A percentile compares a stretch with the other conserved stretches of the same genome.
These are phyloP conservation scores for Dissophora globulifera DNA, from an alignment of 192 early-diverging fungal species.

Conservation along the genomic window DNA sequence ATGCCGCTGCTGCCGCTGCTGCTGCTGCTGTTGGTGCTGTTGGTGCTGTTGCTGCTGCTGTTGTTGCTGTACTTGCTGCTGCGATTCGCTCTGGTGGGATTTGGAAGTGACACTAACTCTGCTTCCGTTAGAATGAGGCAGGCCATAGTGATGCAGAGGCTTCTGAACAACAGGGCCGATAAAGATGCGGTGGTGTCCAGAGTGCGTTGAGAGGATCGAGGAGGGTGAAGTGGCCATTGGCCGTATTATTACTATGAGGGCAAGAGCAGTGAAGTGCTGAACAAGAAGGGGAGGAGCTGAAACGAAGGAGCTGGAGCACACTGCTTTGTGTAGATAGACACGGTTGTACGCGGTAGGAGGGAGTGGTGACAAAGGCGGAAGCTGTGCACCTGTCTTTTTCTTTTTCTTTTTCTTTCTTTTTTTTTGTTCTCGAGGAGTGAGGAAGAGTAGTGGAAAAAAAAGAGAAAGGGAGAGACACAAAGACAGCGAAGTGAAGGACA, in stretches of 20 bases:
- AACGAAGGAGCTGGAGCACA: too few relatives aligned
- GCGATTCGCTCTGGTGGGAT: too few relatives aligned
- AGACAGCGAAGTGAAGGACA: not conserved
- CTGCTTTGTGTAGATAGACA: too few relatives aligned
- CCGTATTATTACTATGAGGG: too few relatives aligned
- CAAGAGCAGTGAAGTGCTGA: too few relatives aligned
- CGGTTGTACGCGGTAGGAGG: too few relatives aligned
- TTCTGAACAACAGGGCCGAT: slow-evolving; percentile 38
- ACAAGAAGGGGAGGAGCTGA: not conserved
- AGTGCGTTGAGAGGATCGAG: slow-evolving; percentile 43
- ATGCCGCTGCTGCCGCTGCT: too few relatives aligned
- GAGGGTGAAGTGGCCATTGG: not conserved
- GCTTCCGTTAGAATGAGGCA: too few relatives aligned
- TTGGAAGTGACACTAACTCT: too few relatives aligned
- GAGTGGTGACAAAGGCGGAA: too few relatives aligned
- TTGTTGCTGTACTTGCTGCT: slow-evolving; percentile 2
- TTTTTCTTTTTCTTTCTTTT: too few relatives aligned
- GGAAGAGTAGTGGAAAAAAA: not conserved
- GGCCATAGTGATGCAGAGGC: not conserved
- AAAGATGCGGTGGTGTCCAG: slow-evolving; percentile 45
- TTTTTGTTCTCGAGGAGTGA: not conserved
- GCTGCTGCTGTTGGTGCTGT: not conserved
- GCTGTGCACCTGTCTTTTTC: too few relatives aligned
- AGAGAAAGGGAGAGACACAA: not conserved
- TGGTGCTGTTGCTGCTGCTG: not conserved